Conservation (phyloP, 2,329 filamentous ascomycete genomes). For the Alternaria metachromatica region DNA sequence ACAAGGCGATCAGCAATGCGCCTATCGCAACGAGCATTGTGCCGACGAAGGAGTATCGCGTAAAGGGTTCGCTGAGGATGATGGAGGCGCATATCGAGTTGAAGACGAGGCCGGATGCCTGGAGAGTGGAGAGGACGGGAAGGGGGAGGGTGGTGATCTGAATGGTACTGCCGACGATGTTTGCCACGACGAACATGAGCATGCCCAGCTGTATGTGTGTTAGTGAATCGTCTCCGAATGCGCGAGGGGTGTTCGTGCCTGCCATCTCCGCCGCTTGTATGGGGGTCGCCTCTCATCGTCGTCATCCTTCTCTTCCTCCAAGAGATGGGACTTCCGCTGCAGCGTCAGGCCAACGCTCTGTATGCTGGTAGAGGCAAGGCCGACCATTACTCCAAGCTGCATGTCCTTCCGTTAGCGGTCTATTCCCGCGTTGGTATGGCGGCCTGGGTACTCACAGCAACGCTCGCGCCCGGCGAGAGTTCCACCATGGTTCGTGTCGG, state of each 20-base stretch:
- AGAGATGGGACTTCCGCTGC: slow-evolving; percentile 96
- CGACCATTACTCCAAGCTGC: slow-evolving; percentile 90
- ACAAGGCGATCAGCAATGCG: slow-evolving; percentile 90
- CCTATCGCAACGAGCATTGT: slow-evolving; percentile 87
- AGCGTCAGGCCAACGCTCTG: slow-evolving; percentile 95
- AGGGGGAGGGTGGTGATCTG: slow-evolving; percentile 96
- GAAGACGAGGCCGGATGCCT: slow-evolving; percentile 91
- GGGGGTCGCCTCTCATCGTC: slow-evolving; percentile 83
- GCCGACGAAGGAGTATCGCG: slow-evolving; percentile 87
- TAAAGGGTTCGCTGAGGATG: slow-evolving; percentile 92
- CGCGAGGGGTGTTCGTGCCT: slow-evolving; percentile 56
- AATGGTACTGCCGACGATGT: slow-evolving; percentile 92
- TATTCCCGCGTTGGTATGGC: background rate
- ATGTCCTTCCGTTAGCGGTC: slow-evolving; percentile 10
- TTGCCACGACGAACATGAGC: slow-evolving; percentile 95
- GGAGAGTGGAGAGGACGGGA: slow-evolving; percentile 91
- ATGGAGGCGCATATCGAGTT: slow-evolving; percentile 97
- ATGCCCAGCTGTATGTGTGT: slow-evolving; percentile 70
- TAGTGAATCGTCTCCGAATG: slow-evolving; percentile 10
- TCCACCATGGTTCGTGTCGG: slow-evolving; percentile 45
- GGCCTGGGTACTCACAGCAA: slow-evolving; percentile 44
- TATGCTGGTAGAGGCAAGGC: slow-evolving; percentile 89
- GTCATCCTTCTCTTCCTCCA: slow-evolving; percentile 90
- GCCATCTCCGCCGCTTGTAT: slow-evolving; percentile 90
- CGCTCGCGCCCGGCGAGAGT: slow-evolving; percentile 51